Conservation (phyloP, 768 basidiomycete species). For the Macrolepiota fuliginosa region DNA sequence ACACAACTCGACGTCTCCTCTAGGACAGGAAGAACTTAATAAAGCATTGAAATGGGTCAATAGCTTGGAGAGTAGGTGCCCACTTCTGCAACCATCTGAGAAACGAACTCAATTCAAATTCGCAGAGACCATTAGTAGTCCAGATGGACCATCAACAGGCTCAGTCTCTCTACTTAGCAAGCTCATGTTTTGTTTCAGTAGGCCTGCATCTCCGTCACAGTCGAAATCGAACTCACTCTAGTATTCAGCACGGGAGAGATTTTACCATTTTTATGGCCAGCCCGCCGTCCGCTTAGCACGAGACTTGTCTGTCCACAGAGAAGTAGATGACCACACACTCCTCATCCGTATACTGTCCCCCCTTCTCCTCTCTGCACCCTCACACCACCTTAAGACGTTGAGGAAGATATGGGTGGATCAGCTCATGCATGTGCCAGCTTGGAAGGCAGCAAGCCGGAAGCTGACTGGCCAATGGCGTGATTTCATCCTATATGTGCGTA, state of each 20-base stretch:
- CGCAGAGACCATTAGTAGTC: background rate
- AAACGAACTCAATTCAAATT: background rate
- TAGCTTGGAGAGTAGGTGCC: slow-evolving; percentile 30
- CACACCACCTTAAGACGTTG: slow-evolving; percentile 36
- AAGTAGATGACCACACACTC: slow-evolving; percentile 27
- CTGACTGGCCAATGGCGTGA: slow-evolving; percentile 26
- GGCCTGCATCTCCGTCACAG: background rate
- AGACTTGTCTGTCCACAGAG: slow-evolving; percentile 38
- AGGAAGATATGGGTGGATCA: slow-evolving; percentile 49
- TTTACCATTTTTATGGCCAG: slow-evolving; percentile 47
- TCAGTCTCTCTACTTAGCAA: background rate
- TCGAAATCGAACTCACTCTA: background rate
- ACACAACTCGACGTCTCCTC: slow-evolving; percentile 35
- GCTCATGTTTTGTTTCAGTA: slow-evolving; percentile 6
- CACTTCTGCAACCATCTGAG: background rate
- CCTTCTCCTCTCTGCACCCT: slow-evolving; percentile 43
- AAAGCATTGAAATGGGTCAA: slow-evolving; percentile 32
- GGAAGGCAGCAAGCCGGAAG: slow-evolving; percentile 16
- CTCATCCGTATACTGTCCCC: slow-evolving; percentile 33
- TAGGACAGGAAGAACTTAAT: slow-evolving; percentile 32
- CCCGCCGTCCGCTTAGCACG: slow-evolving; percentile 42
- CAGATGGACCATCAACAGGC: background rate
- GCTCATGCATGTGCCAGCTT: slow-evolving; percentile 21
- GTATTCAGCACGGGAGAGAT: slow-evolving; percentile 32
- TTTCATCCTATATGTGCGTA: slow-evolving; percentile 37